phyloP scores from a whole-genome alignment of 2,329 filamentous ascomycete genomes.

The Mollisia scopiformis region DNA sequence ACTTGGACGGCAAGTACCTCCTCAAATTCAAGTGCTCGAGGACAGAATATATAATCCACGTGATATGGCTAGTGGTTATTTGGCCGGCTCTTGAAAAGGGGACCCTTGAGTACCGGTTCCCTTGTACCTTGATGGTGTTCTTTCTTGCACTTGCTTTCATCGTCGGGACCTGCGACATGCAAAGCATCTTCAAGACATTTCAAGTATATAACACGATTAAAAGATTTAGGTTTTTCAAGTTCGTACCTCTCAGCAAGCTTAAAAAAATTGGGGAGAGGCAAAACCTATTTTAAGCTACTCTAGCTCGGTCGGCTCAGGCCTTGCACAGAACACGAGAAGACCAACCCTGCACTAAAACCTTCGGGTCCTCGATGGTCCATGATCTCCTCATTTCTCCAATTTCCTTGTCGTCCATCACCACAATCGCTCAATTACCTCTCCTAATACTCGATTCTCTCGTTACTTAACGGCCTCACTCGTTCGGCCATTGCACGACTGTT shows the following conservation, averaged over 20 bases:
- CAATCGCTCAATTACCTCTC: background rate
- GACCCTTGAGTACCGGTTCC: background rate
- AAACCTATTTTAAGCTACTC: background rate
- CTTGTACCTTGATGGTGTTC: background rate
- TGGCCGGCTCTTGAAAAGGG: background rate
- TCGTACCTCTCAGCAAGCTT: background rate
- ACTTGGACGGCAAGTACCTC: too few relatives aligned
- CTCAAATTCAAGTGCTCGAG: too few relatives aligned
- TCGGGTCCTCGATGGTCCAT: background rate
- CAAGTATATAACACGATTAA: background rate
- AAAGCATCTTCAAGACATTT: background rate
- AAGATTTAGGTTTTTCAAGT: background rate
- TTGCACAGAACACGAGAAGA: slow-evolving; percentile 1
- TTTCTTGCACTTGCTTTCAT: background rate
- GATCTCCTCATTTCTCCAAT: slow-evolving; percentile 7
- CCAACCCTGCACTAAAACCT: slow-evolving; percentile 5
- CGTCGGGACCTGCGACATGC: background rate
- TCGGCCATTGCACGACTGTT: slow-evolving; percentile 21
- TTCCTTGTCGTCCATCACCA: background rate
- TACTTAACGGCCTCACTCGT: slow-evolving; percentile 30
- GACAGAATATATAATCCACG: too few relatives aligned
- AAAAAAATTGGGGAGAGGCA: background rate
- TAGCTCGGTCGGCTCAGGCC: background rate
- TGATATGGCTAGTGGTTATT: too few relatives aligned
- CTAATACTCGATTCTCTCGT: slow-evolving; percentile 13